phyloP scores from a whole-genome alignment of 2,329 filamentous ascomycete genomes.

The Aspergillus texensis region DNA sequence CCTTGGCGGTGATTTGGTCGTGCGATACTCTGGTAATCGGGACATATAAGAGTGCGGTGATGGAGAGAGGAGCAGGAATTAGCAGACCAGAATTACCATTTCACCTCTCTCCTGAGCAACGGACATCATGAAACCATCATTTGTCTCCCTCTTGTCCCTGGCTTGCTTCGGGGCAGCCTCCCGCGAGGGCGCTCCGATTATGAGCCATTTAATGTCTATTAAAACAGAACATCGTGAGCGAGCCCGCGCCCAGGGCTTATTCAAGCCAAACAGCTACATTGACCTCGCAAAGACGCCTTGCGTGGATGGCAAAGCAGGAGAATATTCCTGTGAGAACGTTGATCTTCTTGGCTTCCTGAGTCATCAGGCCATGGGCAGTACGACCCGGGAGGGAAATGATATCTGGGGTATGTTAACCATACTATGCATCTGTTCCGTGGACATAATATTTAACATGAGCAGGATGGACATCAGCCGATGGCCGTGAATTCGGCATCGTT shows the following conservation, averaged over 20 bases:
- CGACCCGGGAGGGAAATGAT: constrained; percentile 23
- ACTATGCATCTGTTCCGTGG: neutral
- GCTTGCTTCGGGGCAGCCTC: constrained; percentile 14
- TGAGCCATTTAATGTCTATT: constrained; percentile 20
- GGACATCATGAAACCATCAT: constrained; percentile 17
- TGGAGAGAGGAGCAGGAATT: neutral
- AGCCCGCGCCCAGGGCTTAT: constrained; percentile 16
- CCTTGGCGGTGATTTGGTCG: neutral
- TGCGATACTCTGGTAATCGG: neutral
- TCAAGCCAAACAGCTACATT: constrained; percentile 17
- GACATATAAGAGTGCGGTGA: constrained; percentile 1
- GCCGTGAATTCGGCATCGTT: constrained; percentile 22
- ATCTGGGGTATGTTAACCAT: constrained; percentile 18
- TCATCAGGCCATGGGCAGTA: constrained; percentile 23
- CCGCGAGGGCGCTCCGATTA: constrained; percentile 10
- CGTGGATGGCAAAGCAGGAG: constrained; percentile 19
- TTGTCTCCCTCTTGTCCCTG: constrained; percentile 15
- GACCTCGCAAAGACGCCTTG: constrained; percentile 13
- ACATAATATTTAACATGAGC: neutral
- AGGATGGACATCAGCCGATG: constrained; percentile 22
- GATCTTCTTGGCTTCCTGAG: constrained; percentile 21
- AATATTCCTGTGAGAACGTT: constrained; percentile 22
- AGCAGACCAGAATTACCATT: neutral
- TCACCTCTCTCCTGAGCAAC: neutral
- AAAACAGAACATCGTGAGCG: constrained; percentile 18